These are phyloP conservation scores for Aspergillus taichungensis DNA, from an alignment of 495 filamentous ascomycete species.

Conservation along the genomic window DNA sequence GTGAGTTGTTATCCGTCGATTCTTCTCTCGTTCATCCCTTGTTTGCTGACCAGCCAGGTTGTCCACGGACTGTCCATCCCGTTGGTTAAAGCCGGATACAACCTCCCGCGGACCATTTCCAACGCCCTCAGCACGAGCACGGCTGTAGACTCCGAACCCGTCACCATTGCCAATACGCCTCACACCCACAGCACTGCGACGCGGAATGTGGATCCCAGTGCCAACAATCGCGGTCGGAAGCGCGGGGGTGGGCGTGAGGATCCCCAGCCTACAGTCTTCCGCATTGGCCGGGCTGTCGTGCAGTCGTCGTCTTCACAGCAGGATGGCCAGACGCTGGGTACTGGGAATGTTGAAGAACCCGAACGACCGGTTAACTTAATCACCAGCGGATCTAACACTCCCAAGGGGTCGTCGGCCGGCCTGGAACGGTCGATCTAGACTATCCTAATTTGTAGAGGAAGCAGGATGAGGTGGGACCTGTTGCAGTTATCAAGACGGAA, in stretches of 20 bases:
- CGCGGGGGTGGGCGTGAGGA: slow-evolving; percentile 15
- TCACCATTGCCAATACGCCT: slow-evolving; percentile 19
- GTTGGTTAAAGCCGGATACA: slow-evolving; percentile 71
- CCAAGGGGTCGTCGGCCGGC: no score
- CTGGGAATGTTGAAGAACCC: slow-evolving; percentile 22
- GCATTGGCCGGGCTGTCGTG: slow-evolving; percentile 43
- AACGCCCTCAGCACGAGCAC: slow-evolving; percentile 38
- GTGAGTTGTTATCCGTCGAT: slow-evolving; percentile 44
- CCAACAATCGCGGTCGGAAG: slow-evolving; percentile 20
- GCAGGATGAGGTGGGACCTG: no score
- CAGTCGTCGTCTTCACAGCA: slow-evolving; percentile 8
- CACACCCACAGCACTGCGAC: slow-evolving; percentile 33
- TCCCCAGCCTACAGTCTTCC: slow-evolving; percentile 37
- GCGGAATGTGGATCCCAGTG: slow-evolving; percentile 6
- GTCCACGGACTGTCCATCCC: slow-evolving; percentile 84
- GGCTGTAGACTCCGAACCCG: slow-evolving; percentile 21
- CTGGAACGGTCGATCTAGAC: no score
- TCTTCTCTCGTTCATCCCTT: neutral
- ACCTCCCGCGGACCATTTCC: slow-evolving; percentile 70
- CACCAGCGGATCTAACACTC: slow-evolving; percentile 2
- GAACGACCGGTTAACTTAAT: slow-evolving; percentile 27
- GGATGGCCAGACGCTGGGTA: slow-evolving; percentile 14
- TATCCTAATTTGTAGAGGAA: no score
- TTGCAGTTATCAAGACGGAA: no score
- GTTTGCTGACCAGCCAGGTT: slow-evolving; percentile 42